These are phyloP conservation scores for Nicotiana paniculata DNA, from an alignment of 257 asterid species.

Conservation along the genomic window DNA sequence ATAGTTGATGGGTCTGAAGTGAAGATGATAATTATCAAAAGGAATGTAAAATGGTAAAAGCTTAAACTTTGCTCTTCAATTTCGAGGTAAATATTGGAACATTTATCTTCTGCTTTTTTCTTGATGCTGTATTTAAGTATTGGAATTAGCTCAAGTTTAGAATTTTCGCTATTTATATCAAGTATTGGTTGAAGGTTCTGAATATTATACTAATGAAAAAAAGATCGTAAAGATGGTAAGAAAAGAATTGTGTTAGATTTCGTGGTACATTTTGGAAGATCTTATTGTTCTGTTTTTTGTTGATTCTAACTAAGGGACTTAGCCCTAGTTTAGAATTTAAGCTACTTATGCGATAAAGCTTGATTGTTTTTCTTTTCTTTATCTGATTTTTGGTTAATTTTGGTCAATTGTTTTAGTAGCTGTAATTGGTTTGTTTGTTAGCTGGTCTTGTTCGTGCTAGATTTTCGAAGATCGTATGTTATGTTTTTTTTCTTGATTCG, in stretches of 20 bases:
- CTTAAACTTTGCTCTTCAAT: not conserved
- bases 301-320: not conserved
- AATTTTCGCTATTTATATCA: too few species aligned
- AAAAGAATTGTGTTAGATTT: not conserved
- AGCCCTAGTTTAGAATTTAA: not conserved
- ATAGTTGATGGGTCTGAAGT: constrained; percentile 12
- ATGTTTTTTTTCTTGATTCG: not conserved
- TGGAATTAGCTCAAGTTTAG: not conserved
- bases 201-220: constrained; percentile 17
- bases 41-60: constrained; percentile 10
- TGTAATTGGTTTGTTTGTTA: not conserved
- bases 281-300: not conserved
- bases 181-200: not conserved
- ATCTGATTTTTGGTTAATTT: not conserved
- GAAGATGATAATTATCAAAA: constrained; percentile 19
- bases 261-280: not conserved
- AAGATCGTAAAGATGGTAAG: not conserved
- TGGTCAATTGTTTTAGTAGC: not conserved
- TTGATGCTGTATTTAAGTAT: not conserved
- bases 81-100: too few species aligned
- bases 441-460: not conserved
- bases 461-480: not conserved
- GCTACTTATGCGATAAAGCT: not conserved
- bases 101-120: not conserved
- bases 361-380: not conserved